Base-by-base conservation (phyloP, 1,139 yeast genomes). In the Yarrowia galli region DNA sequence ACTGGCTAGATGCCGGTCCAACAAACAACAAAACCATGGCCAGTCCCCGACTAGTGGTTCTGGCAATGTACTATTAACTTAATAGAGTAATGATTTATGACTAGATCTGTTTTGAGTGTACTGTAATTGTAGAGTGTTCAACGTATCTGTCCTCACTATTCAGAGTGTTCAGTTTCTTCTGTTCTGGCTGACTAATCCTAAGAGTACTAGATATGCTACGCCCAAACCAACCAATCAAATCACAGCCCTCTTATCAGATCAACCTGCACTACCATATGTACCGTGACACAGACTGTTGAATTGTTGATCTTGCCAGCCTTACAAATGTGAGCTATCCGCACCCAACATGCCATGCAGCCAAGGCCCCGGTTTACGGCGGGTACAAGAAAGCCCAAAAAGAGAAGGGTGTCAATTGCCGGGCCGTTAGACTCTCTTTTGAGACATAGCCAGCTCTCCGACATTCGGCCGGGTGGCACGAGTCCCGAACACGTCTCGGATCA, bases 31-130 rank as follows among this genome's bases (percentile, higher is more conserved):
- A 54, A 54, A 54, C 61, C 61, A 54, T 54, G 12, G 61, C 61
- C 61, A 16, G 38, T 28, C 53, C 22, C 20, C 18, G 42, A 49
- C 58, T 35, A 35, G 42, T 35, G 35, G 6, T n/a, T 25, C 36
- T 13, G 46, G 61, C 61, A 54, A 54, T 54, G 61, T 54, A 54
- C 61, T 54, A 58, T 58, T 58, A 58, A 58, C 64, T 43, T 58
- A 53, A 53, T 53, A 58, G 64, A 58, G 64, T 58, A 58, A 58
- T 58, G 64, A 58, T 58, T 58, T 58, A 58, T 58, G 64, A 58
- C 64, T 58, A 58, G 49, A 58, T 58, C 49, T 56, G 46, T 20
- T n/a, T 3, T n/a, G 45, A n/a, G 9, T 16, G 32, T 28, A 28
- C n/a, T n/a, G n/a, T n/a, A n/a, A n/a, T n/a, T n/a, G n/a, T 10